Conservation (phyloP, 1,139 yeast genomes). For the Magnusiomyces clavatus region DNA sequence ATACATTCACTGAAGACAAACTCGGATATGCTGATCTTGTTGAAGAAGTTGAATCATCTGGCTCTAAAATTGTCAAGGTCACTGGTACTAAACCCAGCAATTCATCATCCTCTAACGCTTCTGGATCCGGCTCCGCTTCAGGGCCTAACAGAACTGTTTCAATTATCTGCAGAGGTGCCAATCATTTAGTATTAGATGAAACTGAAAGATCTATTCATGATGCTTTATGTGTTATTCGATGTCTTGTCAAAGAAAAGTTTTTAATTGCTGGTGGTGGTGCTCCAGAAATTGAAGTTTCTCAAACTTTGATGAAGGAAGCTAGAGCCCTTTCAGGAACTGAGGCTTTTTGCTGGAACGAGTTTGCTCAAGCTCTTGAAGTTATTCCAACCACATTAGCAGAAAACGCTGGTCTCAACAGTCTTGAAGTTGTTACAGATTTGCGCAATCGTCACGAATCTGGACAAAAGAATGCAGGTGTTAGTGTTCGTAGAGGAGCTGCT, state of each 20-base stretch:
- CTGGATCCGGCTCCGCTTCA: constrained; percentile 32
- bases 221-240: constrained; percentile 92
- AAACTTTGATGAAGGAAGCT: constrained; percentile 71
- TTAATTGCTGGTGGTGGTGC: constrained; percentile 99
- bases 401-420: constrained; percentile 93
- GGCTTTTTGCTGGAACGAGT: constrained; percentile 91
- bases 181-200: constrained; percentile 81
- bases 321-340: constrained; percentile 79
- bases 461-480: constrained; percentile 89
- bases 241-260: constrained; percentile 90
- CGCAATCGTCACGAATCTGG: constrained; percentile 90
- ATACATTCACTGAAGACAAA: constrained; percentile 84
- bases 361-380: constrained; percentile 91
- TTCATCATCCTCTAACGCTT: constrained; percentile 13
- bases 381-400: constrained; percentile 97
- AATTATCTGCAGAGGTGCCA: constrained; percentile 92
- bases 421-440: constrained; percentile 89
- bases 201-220: constrained; percentile 96
- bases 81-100: constrained; percentile 62
- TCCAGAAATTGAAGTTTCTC: constrained; percentile 90
- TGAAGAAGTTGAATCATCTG: constrained; percentile 88
- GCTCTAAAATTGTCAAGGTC: constrained; percentile 83
- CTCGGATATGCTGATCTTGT: constrained; percentile 86
- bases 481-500: constrained; percentile 82
- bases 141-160: constrained; percentile 62